phyloP scores from a whole-genome alignment of 164 flowering plant species.

The Saururus chinensis region DNA sequence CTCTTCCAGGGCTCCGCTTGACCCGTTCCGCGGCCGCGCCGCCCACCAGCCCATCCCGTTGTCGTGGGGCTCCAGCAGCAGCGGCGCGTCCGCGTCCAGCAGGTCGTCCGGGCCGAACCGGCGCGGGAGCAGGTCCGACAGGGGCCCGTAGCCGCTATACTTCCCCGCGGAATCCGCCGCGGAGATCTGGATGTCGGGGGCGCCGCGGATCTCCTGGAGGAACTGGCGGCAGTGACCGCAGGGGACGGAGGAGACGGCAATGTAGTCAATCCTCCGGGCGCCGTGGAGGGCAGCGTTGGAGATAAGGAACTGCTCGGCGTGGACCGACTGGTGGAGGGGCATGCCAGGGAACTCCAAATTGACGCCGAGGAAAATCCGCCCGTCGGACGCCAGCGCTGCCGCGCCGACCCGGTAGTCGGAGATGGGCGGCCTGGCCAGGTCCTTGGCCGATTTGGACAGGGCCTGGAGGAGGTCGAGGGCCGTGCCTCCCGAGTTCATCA shows the following conservation, averaged over 20 bases:
- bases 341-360: conserved; percentile 82
- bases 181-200: conserved; percentile 37
- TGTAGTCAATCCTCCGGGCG: conserved; percentile 25
- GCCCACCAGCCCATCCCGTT: conserved; percentile 22
- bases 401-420: conserved; percentile 76
- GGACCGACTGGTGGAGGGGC: conserved; percentile 83
- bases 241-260: conserved; percentile 86
- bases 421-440: conserved; percentile 77
- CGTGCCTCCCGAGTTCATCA: conserved; percentile 17
- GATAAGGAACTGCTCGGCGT: conserved; percentile 85
- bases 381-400: conserved; percentile 59
- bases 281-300: conserved; percentile 53
- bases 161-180: conserved; percentile 13
- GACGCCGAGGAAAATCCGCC: conserved; percentile 74
- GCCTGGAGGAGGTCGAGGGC: conserved; percentile 46
- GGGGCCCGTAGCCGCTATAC: conserved; percentile 6
- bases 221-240: conserved; percentile 99
- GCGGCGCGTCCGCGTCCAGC: conserved; percentile 39
- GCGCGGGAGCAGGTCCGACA: conserved; percentile 39
- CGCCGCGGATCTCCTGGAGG: conserved; percentile 66
- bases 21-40: background rate
- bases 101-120: conserved; percentile 75
- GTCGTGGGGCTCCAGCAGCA: conserved; percentile 45
- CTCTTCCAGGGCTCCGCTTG: background rate
- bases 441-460: conserved; percentile 45